phyloP scores from a whole-genome alignment of 1,284 basidiomycete genomes.

The Cryptococcus sp. region DNA sequence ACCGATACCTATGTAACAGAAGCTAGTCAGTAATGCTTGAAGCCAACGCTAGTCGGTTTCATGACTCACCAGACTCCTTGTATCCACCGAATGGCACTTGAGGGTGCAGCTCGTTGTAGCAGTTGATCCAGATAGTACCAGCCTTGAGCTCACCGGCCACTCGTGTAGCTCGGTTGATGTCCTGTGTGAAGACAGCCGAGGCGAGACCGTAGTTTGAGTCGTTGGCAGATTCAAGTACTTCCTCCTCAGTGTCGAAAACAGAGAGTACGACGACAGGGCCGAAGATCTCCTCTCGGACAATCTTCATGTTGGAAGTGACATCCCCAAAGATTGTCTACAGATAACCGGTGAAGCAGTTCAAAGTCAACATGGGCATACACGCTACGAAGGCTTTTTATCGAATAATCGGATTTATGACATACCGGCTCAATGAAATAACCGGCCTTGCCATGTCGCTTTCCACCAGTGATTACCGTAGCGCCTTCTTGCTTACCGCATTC shows the following conservation, averaged over 20 bases:
- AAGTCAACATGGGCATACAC: background rate
- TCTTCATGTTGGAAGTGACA: constrained; percentile 74
- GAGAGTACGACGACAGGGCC: constrained; percentile 59
- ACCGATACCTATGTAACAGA: constrained; percentile 62
- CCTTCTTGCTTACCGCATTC: constrained; percentile 78
- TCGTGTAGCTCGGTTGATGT: constrained; percentile 72
- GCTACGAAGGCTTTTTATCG: constrained; percentile 30
- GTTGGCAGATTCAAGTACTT: constrained; percentile 78
- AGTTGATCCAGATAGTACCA: constrained; percentile 79
- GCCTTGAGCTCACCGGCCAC: constrained; percentile 77
- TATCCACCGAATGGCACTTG: constrained; percentile 82
- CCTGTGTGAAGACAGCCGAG: constrained; percentile 79
- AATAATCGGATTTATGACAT: constrained; percentile 5
- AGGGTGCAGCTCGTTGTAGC: constrained; percentile 65
- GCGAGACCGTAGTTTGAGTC: constrained; percentile 83
- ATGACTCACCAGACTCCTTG: constrained; percentile 61
- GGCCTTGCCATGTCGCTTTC: constrained; percentile 69
- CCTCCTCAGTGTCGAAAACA: constrained; percentile 72
- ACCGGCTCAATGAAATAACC: constrained; percentile 58
- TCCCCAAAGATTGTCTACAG: constrained; percentile 79
- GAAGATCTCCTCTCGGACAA: constrained; percentile 89
- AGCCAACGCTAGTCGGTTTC: constrained; percentile 17
- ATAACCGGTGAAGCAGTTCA: background rate
- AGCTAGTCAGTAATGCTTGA: background rate
- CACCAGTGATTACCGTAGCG: constrained; percentile 77